phyloP scores from a whole-genome alignment of 768 basidiomycete genomes.

The Hebeloma cylindrosporum region DNA sequence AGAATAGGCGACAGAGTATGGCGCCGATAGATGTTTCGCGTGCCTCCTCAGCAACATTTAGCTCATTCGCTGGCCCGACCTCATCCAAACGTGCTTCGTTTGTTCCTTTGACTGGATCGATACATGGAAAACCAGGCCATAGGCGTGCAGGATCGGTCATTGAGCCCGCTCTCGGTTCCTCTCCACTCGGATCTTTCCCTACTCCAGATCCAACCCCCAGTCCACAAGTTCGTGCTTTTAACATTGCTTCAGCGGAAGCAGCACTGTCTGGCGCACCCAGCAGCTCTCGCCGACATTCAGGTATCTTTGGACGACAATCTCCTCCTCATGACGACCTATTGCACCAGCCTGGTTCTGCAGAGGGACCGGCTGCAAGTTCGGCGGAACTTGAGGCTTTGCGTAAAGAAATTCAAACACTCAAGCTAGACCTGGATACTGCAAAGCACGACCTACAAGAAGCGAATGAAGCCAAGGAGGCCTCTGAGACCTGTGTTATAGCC shows the following conservation, averaged over 20 bases:
- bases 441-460: conserved; percentile 72
- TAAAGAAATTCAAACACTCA: conserved; percentile 55
- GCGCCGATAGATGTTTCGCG: conserved; percentile 57
- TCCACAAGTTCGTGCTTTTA: conserved; percentile 33
- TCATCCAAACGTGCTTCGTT: conserved; percentile 76
- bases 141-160: conserved; percentile 76
- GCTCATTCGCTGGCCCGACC: conserved; percentile 42
- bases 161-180: conserved; percentile 47
- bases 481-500: conserved; percentile 80
- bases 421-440: conserved; percentile 59
- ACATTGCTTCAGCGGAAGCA: conserved; percentile 34
- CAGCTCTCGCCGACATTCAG: conserved; percentile 46
- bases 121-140: conserved; percentile 50
- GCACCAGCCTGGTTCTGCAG: conserved; percentile 18
- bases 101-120: conserved; percentile 63
- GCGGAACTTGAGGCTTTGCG: conserved; percentile 58
- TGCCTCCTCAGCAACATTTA: conserved; percentile 34
- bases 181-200: conserved; percentile 36
- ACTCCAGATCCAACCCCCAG: conserved; percentile 34
- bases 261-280: conserved; percentile 20
- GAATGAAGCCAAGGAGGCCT: conserved; percentile 84
- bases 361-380: conserved; percentile 8
- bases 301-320: conserved; percentile 52
- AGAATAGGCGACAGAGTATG: conserved; percentile 64
- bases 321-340: conserved; percentile 39